Conservation (phyloP, 352 stramenopile genomes). For the Thraustotheca clavata region DNA sequence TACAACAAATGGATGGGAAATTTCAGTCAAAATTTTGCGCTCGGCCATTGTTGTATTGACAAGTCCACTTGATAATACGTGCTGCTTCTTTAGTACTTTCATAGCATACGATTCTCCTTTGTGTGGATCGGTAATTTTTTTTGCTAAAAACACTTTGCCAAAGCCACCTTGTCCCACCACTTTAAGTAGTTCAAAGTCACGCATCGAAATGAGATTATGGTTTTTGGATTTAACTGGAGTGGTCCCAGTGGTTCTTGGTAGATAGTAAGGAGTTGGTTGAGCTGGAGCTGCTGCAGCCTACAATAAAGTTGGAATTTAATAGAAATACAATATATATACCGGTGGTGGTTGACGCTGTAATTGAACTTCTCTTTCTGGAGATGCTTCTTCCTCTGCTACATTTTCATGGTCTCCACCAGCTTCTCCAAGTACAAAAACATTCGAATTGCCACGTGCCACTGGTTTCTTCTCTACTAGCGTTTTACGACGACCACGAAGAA, state of each 20-base stretch:
- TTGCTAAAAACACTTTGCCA: slow-evolving; percentile 97
- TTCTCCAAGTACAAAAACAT: slow-evolving; percentile 83
- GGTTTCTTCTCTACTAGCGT: slow-evolving; percentile 24
- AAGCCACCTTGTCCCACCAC: slow-evolving; percentile 96
- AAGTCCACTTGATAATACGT: slow-evolving; percentile 84
- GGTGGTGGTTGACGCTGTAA: background rate
- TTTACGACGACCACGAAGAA: slow-evolving; percentile 45
- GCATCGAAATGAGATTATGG: slow-evolving; percentile 56
- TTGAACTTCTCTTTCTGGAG: background rate
- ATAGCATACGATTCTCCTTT: slow-evolving; percentile 97
- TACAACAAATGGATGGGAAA: slow-evolving; percentile 90
- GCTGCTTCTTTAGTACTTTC: slow-evolving; percentile 94
- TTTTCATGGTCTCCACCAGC: slow-evolving; percentile 41
- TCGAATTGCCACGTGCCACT: slow-evolving; percentile 52
- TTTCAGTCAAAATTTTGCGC: slow-evolving; percentile 87
- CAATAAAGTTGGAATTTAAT: background rate
- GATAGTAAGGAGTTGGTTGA: slow-evolving; percentile 72
- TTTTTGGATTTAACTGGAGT: slow-evolving; percentile 23
- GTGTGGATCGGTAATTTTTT: slow-evolving; percentile 84
- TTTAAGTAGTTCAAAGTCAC: slow-evolving; percentile 95
- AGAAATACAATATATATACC: background rate
- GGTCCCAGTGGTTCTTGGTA: slow-evolving; percentile 63
- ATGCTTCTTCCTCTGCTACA: slow-evolving; percentile 28
- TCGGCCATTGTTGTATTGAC: slow-evolving; percentile 93
- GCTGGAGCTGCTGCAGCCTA: slow-evolving; percentile 32